Base-by-base conservation (phyloP, 179 eudicot genomes). In the Pouteria campechiana region DNA sequence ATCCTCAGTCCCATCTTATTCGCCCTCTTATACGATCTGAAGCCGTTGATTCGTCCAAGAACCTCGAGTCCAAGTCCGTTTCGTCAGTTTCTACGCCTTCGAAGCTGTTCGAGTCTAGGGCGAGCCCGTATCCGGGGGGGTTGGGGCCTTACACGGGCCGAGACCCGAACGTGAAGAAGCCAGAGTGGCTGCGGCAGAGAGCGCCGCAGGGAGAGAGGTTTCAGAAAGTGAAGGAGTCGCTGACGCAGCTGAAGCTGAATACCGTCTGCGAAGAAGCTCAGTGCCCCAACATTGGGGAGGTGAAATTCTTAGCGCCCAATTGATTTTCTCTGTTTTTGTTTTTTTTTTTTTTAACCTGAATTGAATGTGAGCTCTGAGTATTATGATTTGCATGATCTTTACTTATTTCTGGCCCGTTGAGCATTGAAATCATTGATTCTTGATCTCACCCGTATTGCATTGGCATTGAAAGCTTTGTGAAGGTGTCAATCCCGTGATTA, bases 251-350 rank as follows among this genome's bases (percentile, higher is more conserved):
- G 53, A 85, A 85, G 10, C 89, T 89, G 17, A 71, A 89, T 34
- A 89, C 97, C 15, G 95, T 89, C 25, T 89, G 97, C 33, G 73
- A 85, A 55, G 95, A 89, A 67, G 97, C 97, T 16, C 93, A 89
- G 50, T 89, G 97, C 49, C 97, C 97, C 22, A 89, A 85, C 57
- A 81, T 89, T 38, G 83, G 93, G 11, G 87, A 81, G 76, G 88
- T 70, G 3, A 19, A 4, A 17, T 6, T 45, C 5, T 41, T 10
- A 7, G 10, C 11, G 17, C n/a, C 14, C 11, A n/a, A 39, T 29
- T 10, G 33, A 4, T 16, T 31, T 24, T 45, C 9, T 29, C 0
- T 27, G 21, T 17, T 1, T 16, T 17, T 37, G 3, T 3, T 3
- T 37, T 17, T 37, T 7, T 37, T 4, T 11, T 6, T 6, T 19